phyloP scores from a whole-genome alignment of 164 flowering plant species.

The Berberis vulgaris region DNA sequence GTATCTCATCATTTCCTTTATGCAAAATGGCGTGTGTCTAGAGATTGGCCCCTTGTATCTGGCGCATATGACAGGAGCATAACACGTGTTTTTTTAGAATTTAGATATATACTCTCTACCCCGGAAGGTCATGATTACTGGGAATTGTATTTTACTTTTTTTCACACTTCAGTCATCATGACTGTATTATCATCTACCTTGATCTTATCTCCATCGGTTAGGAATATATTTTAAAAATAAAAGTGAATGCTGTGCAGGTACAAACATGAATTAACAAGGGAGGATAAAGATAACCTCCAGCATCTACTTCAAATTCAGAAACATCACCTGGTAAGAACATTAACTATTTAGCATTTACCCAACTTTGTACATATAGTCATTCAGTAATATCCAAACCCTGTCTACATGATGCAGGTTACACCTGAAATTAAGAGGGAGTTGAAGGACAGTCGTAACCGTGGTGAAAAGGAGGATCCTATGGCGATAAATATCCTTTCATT shows the following conservation, averaged over 20 bases:
- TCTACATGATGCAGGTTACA: slow-evolving; percentile 49
- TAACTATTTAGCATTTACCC: neutral
- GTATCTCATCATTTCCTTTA: no score
- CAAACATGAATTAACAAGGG: slow-evolving; percentile 65
- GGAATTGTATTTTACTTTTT: no score
- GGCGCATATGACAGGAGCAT: no score
- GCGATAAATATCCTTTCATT: slow-evolving; percentile 59
- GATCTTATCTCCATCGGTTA: neutral
- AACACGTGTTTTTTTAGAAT: no score
- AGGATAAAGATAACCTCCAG: slow-evolving; percentile 60
- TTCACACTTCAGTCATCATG: no score
- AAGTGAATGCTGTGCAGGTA: slow-evolving; percentile 38
- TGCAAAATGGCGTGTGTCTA: no score
- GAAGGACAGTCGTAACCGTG: slow-evolving; percentile 67
- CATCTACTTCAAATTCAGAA: slow-evolving; percentile 54
- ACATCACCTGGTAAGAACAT: slow-evolving; percentile 52
- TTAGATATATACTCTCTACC: no score
- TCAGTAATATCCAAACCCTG: neutral
- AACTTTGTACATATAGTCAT: neutral
- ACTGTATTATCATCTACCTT: no score
- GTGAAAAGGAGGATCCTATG: slow-evolving; percentile 70
- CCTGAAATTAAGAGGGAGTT: slow-evolving; percentile 85
- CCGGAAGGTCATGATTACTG: no score
- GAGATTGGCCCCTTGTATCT: no score
- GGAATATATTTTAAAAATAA: neutral